Conservation (phyloP, 495 filamentous ascomycete genomes). For the Aspergillus funiculosus region DNA sequence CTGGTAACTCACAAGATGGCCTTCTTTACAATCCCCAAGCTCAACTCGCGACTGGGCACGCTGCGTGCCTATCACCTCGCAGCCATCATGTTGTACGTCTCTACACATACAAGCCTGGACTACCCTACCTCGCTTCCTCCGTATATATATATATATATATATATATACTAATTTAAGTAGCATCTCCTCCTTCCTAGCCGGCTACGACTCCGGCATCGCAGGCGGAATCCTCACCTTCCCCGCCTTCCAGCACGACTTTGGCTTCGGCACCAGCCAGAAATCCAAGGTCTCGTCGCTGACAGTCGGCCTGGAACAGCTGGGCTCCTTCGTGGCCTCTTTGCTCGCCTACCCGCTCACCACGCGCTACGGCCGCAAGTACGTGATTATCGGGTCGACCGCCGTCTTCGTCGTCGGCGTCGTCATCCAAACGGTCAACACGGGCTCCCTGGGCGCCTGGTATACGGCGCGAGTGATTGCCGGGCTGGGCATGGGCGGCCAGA, state of each 20-base stretch:
- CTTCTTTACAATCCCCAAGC: too few species aligned
- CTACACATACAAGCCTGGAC: too few species aligned
- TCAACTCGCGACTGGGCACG: too few species aligned
- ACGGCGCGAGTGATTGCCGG: slow-evolving; percentile 48
- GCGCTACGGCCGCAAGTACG: slow-evolving; percentile 40
- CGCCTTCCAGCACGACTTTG: slow-evolving; percentile 33
- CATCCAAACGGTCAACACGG: slow-evolving; percentile 37
- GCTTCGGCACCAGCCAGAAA: slow-evolving; percentile 23
- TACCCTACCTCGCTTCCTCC: too few species aligned
- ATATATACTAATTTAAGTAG: too few species aligned
- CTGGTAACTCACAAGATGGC: too few species aligned
- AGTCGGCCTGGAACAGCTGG: background rate
- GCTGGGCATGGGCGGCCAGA: slow-evolving; percentile 49
- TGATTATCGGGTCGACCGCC: slow-evolving; percentile 34
- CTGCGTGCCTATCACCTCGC: too few species aligned
- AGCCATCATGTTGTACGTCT: too few species aligned
- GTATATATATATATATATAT: too few species aligned
- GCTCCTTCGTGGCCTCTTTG: slow-evolving; percentile 23
- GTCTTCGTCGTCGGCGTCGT: slow-evolving; percentile 43
- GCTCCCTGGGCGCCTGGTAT: slow-evolving; percentile 43
- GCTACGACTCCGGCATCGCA: slow-evolving; percentile 35
- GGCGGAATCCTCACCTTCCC: slow-evolving; percentile 33
- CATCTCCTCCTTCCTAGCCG: slow-evolving; percentile 36
- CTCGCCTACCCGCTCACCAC: slow-evolving; percentile 17
- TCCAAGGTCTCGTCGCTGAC: slow-evolving; percentile 11